Evolutionary conservation across 192 early-diverging fungal species (phyloP).

Genomic region (Spizellomyces sp.): DNA sequence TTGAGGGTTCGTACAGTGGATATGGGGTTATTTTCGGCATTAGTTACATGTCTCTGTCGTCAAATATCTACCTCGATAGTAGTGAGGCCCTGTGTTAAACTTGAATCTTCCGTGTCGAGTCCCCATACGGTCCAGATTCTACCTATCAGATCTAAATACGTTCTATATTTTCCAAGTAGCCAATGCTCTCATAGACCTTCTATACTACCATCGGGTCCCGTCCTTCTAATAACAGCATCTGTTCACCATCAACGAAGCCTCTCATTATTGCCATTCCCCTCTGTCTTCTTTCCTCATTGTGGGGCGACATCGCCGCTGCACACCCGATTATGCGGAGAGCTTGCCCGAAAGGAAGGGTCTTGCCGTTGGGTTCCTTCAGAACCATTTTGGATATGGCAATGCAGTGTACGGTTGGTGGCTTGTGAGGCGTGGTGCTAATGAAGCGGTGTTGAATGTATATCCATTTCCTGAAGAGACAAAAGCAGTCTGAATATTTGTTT

Average conservation of each 20-base stretch:
- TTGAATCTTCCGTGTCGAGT: no score
- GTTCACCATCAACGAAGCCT: neutral
- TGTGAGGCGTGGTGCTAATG: neutral
- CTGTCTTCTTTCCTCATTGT: neutral
- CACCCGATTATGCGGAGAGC: neutral
- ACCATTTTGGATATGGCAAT: conserved; percentile 18
- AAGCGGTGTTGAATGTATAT: conserved; percentile 16
- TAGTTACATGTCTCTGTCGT: no score
- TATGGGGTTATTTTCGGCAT: no score
- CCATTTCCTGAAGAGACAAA: conserved; percentile 14
- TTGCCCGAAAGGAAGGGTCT: conserved; percentile 16
- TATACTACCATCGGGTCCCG: neutral
- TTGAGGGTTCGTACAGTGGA: neutral
- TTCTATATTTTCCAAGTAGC: no score
- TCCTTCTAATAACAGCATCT: neutral
- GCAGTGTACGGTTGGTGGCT: neutral
- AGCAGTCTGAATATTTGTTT: neutral
- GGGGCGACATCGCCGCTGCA: no score
- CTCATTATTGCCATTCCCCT: neutral
- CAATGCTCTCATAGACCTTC: neutral
- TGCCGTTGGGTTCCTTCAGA: conserved; percentile 11
- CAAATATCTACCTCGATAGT: no score
- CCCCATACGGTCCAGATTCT: no score
- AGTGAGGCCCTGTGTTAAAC: no score
- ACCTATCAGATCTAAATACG: no score